Conservation (phyloP, 306 rosid genomes). For the Quercus suber region DNA sequence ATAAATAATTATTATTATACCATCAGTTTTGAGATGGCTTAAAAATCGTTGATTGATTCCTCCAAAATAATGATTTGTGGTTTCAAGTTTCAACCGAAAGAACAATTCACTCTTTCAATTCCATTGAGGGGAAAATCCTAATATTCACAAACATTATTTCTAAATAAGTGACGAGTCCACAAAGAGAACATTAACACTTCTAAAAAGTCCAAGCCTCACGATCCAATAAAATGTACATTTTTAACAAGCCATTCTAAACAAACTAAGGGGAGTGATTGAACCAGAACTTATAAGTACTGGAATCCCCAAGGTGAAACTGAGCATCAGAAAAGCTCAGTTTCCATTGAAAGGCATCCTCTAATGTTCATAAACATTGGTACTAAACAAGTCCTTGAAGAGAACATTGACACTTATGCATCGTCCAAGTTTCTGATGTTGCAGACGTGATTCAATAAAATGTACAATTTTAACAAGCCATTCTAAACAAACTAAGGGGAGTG, state of each 20-base stretch:
- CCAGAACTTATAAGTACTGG: slow-evolving; percentile 43
- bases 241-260: not conserved
- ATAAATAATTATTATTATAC: too few relatives aligned
- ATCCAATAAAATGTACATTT: slow-evolving; percentile 7
- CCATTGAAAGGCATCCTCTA: too few relatives aligned
- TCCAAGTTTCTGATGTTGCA: not conserved
- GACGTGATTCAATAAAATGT: slow-evolving; percentile 8
- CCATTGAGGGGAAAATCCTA: not conserved
- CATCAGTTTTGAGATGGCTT: too few relatives aligned
- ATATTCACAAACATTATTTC: not conserved
- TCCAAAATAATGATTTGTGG: too few relatives aligned
- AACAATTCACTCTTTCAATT: not conserved
- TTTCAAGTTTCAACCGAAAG: too few relatives aligned
- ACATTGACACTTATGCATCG: too few relatives aligned
- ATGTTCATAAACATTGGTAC: too few relatives aligned
- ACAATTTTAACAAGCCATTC: not conserved
- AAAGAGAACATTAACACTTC: slow-evolving; percentile 2
- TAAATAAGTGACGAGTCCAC: not conserved
- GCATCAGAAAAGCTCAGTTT: slow-evolving; percentile 28
- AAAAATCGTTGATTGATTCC: too few relatives aligned
- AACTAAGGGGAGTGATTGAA: slow-evolving; percentile 18
- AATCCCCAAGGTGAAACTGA: slow-evolving; percentile 49
- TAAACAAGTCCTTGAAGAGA: too few relatives aligned
- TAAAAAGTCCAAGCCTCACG: not conserved
- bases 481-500: slow-evolving; percentile 11